A percentile compares a stretch with the other conserved stretches of the same genome.
These are phyloP conservation scores for Suillus luteus DNA, from an alignment of 768 basidiomycete species.

Conservation along the genomic window DNA sequence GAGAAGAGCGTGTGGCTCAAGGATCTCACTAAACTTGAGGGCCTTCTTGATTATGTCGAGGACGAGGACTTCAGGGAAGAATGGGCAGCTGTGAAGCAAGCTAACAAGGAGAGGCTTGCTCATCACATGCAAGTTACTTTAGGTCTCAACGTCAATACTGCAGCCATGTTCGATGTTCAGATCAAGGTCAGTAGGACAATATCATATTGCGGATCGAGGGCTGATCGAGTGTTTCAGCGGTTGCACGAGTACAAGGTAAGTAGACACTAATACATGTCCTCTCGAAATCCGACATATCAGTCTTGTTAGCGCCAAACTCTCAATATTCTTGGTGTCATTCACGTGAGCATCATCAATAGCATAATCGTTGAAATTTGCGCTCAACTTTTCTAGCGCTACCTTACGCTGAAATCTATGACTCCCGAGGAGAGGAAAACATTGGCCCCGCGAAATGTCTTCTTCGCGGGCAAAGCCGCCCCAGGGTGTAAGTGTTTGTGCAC, in stretches of 20 bases:
- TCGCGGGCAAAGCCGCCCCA: constrained; percentile 96
- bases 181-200: constrained; percentile 56
- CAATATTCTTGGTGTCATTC: constrained; percentile 89
- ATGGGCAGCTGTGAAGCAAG: constrained; percentile 85
- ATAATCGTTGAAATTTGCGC: neutral
- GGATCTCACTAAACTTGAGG: constrained; percentile 75
- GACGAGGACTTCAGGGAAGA: constrained; percentile 73
- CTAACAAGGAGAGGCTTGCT: constrained; percentile 89
- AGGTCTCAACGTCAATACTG: constrained; percentile 69
- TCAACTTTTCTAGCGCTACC: constrained; percentile 61
- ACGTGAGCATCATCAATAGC: constrained; percentile 49
- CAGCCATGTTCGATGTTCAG: constrained; percentile 90
- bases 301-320: constrained; percentile 78
- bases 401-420: constrained; percentile 76
- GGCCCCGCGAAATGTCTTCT: constrained; percentile 89
- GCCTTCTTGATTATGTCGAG: constrained; percentile 71
- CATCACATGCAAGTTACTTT: constrained; percentile 70
- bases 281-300: neutral
- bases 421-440: constrained; percentile 80
- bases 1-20: constrained; percentile 84
- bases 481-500: constrained; percentile 58
- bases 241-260: constrained; percentile 90
- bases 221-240: constrained; percentile 48
- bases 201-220: neutral
- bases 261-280: neutral